Percentiles rank a stretch among this genome's conserved stretches.
Evolutionary conservation across 1,284 basidiomycete genomes (phyloP).

Genomic region (Cryptococcus hybrid): DNA sequence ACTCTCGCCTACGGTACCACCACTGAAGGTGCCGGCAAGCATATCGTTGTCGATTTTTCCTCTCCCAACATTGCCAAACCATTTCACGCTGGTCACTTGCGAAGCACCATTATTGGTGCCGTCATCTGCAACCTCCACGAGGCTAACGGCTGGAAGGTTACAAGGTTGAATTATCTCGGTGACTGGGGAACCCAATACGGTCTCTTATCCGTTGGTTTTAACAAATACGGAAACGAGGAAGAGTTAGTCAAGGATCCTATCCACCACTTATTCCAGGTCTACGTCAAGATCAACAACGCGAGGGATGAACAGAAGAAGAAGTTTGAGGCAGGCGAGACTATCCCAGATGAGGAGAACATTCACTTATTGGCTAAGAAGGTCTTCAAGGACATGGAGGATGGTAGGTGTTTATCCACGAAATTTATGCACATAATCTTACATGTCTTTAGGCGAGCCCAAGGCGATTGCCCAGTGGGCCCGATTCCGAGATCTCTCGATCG

Average conservation of each 20-base stretch:
- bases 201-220: constrained; percentile 87
- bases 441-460: constrained; percentile 61
- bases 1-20: constrained; percentile 71
- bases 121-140: constrained; percentile 91
- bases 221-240: constrained; percentile 84
- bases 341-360: constrained; percentile 50
- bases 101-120: constrained; percentile 96
- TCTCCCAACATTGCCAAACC: constrained; percentile 98
- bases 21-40: constrained; percentile 71
- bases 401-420: constrained; percentile 23
- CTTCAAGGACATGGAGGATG: constrained; percentile 97
- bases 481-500: constrained; percentile 90
- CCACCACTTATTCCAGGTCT: constrained; percentile 84
- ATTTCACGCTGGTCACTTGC: constrained; percentile 96
- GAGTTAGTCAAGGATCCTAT: constrained; percentile 85
- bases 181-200: constrained; percentile 92
- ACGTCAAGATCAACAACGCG: constrained; percentile 90
- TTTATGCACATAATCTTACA: not conserved
- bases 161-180: constrained; percentile 89
- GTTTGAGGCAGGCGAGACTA: constrained; percentile 38
- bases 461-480: constrained; percentile 85
- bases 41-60: constrained; percentile 71
- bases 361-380: constrained; percentile 82
- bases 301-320: constrained; percentile 57
- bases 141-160: constrained; percentile 88